Percentiles rank a stretch among this genome's conserved stretches.
Conservation (phyloP, 2,329 filamentous ascomycete genomes). For the Cladosporium colombiae region DNA sequence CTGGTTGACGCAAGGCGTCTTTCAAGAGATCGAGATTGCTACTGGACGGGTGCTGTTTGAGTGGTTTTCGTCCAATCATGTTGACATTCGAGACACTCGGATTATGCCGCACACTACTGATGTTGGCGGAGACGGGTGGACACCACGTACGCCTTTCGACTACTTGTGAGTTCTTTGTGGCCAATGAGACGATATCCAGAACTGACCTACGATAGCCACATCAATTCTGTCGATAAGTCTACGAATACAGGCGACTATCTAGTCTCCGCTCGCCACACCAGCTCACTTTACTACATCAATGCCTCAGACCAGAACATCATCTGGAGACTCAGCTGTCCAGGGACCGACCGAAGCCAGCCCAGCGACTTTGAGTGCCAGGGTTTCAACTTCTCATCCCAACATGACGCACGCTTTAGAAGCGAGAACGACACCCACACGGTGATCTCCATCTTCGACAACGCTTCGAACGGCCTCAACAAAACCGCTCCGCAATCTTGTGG, state of each 20-base stretch:
- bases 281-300: slow-evolving; percentile 50
- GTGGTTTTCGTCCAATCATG: slow-evolving; percentile 56
- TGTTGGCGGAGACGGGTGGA: slow-evolving; percentile 44
- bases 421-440: slow-evolving; percentile 46
- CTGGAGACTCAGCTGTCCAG: slow-evolving; percentile 47
- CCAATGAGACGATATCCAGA: background rate
- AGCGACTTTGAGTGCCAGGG: slow-evolving; percentile 25
- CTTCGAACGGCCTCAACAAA: slow-evolving; percentile 36
- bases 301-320: slow-evolving; percentile 48
- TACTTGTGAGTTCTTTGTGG: slow-evolving; percentile 40
- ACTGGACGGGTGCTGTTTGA: slow-evolving; percentile 57
- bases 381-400: slow-evolving; percentile 49
- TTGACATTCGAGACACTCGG: slow-evolving; percentile 46
- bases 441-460: slow-evolving; percentile 56
- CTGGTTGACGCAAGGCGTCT: slow-evolving; percentile 24
- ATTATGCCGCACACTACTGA: slow-evolving; percentile 40
- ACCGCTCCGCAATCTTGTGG: slow-evolving; percentile 27
- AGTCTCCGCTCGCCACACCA: slow-evolving; percentile 53
- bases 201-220: slow-evolving; percentile 38
- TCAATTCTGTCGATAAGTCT: slow-evolving; percentile 56
- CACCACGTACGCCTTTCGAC: slow-evolving; percentile 48
- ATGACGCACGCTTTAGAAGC: slow-evolving; percentile 48
- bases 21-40: slow-evolving; percentile 46
- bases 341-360: slow-evolving; percentile 11
- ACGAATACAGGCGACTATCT: slow-evolving; percentile 52